These are phyloP conservation scores for Daedalea quercina DNA, from an alignment of 768 basidiomycete genomes.

Conservation along the genomic window DNA sequence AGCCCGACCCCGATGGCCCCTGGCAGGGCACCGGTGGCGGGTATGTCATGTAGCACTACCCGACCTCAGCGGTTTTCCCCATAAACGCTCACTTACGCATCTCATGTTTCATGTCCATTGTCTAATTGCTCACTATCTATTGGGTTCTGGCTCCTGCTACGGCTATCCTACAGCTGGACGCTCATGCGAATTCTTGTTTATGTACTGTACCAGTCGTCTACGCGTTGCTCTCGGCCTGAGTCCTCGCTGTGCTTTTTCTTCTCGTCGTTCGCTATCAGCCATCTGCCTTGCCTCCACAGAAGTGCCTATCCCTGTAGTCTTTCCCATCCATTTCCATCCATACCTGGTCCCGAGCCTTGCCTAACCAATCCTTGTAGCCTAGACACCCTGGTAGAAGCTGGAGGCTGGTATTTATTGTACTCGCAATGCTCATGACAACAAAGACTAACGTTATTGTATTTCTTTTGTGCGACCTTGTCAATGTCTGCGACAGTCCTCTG, in stretches of 20 bases:
- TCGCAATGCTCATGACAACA: conserved; percentile 1
- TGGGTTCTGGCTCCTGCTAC: neutral
- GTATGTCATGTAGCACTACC: conserved; percentile 13
- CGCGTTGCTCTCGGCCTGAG: conserved; percentile 1
- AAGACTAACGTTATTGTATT: neutral
- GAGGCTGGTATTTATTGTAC: conserved; percentile 17
- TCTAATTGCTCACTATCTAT: neutral
- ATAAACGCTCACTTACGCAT: neutral
- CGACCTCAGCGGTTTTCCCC: neutral
- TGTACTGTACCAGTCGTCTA: neutral
- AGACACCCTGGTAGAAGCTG: conserved; percentile 17
- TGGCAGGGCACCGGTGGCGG: conserved; percentile 11
- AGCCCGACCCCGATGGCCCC: conserved; percentile 21
- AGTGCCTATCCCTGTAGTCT: neutral
- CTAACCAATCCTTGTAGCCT: conserved; percentile 15
- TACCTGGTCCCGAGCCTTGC: neutral
- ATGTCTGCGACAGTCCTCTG: neutral
- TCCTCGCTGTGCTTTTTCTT: conserved; percentile 1
- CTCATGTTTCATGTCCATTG: neutral
- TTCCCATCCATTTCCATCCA: neutral
- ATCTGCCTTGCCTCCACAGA: neutral
- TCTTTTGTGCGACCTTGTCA: neutral
- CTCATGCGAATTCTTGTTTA: conserved; percentile 1
- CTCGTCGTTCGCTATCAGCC: neutral
- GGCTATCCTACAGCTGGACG: conserved; percentile 1